A percentile compares a stretch with the other conserved stretches of the same genome.
phyloP scores from a whole-genome alignment of 768 basidiomycete species.

The Daedalea quercina region DNA sequence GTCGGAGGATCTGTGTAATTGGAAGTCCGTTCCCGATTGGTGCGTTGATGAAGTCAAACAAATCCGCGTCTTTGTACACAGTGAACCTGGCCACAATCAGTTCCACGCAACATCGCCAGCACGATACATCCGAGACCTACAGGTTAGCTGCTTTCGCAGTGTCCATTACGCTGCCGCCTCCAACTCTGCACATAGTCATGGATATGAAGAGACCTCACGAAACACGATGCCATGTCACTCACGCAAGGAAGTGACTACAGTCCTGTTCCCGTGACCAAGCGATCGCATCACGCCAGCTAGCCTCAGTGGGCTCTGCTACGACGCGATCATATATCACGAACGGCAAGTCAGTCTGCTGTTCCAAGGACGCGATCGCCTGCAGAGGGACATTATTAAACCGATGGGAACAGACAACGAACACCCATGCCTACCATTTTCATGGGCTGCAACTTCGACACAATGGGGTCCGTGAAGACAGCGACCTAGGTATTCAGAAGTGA shows the following conservation, averaged over 20 bases:
- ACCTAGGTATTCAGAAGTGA: conserved; percentile 43
- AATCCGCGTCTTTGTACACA: conserved; percentile 85
- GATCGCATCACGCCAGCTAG: conserved; percentile 84
- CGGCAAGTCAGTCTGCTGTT: conserved; percentile 65
- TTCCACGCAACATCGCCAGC: background rate
- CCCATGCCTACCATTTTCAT: conserved; percentile 58
- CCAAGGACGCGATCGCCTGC: conserved; percentile 75
- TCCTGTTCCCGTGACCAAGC: conserved; percentile 80
- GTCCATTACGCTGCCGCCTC: conserved; percentile 93
- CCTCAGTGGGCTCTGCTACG: conserved; percentile 88
- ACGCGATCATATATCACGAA: conserved; percentile 81
- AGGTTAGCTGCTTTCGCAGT: conserved; percentile 96
- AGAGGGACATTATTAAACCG: background rate
- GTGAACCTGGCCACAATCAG: conserved; percentile 50
- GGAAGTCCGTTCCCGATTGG: conserved; percentile 91
- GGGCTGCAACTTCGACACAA: conserved; percentile 71
- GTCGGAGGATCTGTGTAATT: conserved; percentile 64
- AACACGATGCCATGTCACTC: conserved; percentile 22
- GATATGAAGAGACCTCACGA: background rate
- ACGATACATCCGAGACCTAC: conserved; percentile 30
- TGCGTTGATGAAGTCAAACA: conserved; percentile 96
- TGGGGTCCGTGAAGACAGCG: conserved; percentile 89
- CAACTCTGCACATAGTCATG: conserved; percentile 71
- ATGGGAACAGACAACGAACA: background rate
- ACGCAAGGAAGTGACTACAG: conserved; percentile 93